phyloP scores from a whole-genome alignment of 2,329 filamentous ascomycete genomes.

The Exophiala spinifera region DNA sequence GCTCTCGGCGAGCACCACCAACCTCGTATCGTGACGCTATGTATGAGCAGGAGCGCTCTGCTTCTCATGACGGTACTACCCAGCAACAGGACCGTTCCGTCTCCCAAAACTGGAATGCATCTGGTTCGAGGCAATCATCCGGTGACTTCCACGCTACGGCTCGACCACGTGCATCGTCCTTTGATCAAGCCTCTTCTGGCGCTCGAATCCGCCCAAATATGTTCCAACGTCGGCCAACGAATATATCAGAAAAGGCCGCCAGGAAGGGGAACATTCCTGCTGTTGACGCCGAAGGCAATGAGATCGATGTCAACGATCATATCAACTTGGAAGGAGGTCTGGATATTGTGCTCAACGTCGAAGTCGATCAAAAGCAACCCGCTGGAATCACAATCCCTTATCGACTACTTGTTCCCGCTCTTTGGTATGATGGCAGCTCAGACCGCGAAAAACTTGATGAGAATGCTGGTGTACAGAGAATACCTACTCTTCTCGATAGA shows the following conservation, averaged over 20 bases:
- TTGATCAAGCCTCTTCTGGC: constrained; percentile 24
- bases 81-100: not conserved
- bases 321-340: constrained; percentile 79
- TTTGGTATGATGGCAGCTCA: constrained; percentile 52
- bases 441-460: constrained; percentile 29
- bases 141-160: constrained; percentile 13
- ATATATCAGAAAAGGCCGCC: constrained; percentile 61
- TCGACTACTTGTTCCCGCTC: constrained; percentile 74
- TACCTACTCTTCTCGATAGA: constrained; percentile 24
- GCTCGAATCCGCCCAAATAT: constrained; percentile 36
- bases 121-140: constrained; percentile 19
- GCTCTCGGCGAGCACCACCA: constrained; percentile 42
- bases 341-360: constrained; percentile 84
- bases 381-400: constrained; percentile 86
- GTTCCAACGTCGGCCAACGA: constrained; percentile 70
- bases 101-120: constrained; percentile 6
- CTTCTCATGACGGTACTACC: constrained; percentile 24
- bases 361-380: constrained; percentile 81
- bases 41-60: constrained; percentile 24
- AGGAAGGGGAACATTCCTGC: constrained; percentile 47
- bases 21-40: constrained; percentile 38
- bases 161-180: constrained; percentile 19
- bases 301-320: constrained; percentile 47
- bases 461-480: constrained; percentile 17
- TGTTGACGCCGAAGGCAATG: constrained; percentile 47